Base-by-base conservation (phyloP, 495 filamentous ascomycete genomes). In the Podospora appendiculata region DNA sequence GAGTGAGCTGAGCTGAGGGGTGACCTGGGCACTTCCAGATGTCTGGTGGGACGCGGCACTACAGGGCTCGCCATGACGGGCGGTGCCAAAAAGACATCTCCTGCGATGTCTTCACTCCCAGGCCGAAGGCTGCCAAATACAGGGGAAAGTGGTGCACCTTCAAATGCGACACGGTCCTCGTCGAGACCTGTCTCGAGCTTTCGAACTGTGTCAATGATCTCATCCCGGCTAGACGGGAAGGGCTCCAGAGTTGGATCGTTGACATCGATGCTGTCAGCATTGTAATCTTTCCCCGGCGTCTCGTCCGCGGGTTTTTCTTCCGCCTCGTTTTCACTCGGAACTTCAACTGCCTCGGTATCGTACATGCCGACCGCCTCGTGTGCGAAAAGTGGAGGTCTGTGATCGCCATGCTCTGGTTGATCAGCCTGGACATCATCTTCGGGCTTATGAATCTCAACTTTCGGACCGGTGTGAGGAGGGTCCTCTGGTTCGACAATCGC, bases 221-320 rank as follows among this genome's bases (percentile, higher is more conserved):
- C 69, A 8, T 66, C 60, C 7, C 74, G 67, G 50, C 72, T 67
- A 3, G 70, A 75, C 1, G 79, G 79, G 60, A 82, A 79, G 7
- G 50, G 61, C 52, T 78, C 76, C 32, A 81, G 44, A 0, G 65
- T 67, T n/a, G 76, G 78, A 56, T 82, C 72, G 44, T 78, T 69
- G 25, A 71, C 53, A 52, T 80, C 74, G 18, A 67, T 43, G 36
- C 65, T 48, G 9, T 63, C 56, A 1, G 45, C 17, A 18, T 61
- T 60, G 33, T 53, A 25, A 8, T 59, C 58, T 6, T 55, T 42
- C 14, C 44, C n/a, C 48, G 33, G 34, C 36, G 8, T 40, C 41
- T 25, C 34, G 58, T 50, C 38, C 44, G 14, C 47, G 32, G 33
- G 47, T 12, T 34, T 41, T 12, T 39, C 47, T 2, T 56, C 45